Evolutionary conservation across 1,284 basidiomycete species (phyloP).

Genomic region (Trichosporon asahii): DNA sequence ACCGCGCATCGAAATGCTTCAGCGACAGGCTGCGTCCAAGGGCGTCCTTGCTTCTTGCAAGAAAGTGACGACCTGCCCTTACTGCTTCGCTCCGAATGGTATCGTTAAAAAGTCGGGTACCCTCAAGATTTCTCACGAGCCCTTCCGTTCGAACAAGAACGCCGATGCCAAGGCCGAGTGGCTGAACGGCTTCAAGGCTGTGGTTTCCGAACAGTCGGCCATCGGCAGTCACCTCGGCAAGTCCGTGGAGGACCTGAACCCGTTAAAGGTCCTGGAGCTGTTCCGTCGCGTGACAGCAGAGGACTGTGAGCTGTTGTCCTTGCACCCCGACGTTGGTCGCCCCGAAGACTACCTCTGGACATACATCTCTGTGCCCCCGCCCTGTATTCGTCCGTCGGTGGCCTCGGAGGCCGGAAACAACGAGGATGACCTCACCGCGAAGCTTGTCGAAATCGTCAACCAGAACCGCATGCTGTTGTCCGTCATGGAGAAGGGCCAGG

Average conservation of each 20-base stretch:
- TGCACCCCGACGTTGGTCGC: conserved; percentile 82
- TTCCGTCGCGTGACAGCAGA: conserved; percentile 92
- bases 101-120: conserved; percentile 95
- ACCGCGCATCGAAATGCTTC: conserved; percentile 88
- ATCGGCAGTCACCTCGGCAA: conserved; percentile 80
- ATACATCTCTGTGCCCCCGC: conserved; percentile 96
- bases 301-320: conserved; percentile 92
- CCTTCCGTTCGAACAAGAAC: conserved; percentile 92
- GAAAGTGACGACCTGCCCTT: conserved; percentile 87
- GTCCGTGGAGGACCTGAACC: conserved; percentile 91
- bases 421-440: conserved; percentile 97
- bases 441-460: conserved; percentile 95
- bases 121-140: conserved; percentile 95
- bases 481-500: conserved; percentile 80
- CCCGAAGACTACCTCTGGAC: conserved; percentile 99
- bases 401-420: conserved; percentile 92
- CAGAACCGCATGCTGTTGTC: conserved; percentile 90
- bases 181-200: conserved; percentile 77
- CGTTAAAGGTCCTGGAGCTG: conserved; percentile 86
- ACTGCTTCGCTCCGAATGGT: conserved; percentile 91
- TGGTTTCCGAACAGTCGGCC: conserved; percentile 83
- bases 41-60: conserved; percentile 84
- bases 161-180: conserved; percentile 84
- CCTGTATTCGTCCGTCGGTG: conserved; percentile 95
- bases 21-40: conserved; percentile 80